These are phyloP conservation scores for Macroventuria anomochaeta DNA, from an alignment of 2,329 filamentous ascomycete species.

Conservation along the genomic window DNA sequence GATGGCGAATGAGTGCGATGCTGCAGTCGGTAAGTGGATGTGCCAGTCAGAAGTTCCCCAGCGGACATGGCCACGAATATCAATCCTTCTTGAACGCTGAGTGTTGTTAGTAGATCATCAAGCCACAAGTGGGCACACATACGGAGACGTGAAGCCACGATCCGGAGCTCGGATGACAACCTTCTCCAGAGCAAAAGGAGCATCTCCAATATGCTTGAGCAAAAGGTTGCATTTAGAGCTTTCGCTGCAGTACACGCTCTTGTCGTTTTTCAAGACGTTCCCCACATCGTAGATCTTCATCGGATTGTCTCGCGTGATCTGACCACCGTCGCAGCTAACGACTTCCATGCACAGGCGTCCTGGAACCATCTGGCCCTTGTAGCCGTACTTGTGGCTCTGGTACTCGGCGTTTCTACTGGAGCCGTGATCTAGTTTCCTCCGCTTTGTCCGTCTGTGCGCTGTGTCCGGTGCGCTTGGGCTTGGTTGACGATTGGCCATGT, in stretches of 20 bases:
- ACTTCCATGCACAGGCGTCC: conserved; percentile 86
- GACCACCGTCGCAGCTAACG: conserved; percentile 85
- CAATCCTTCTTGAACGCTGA: conserved; percentile 86
- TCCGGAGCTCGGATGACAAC: conserved; percentile 86
- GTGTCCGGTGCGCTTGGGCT: conserved; percentile 14
- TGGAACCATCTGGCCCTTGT: conserved; percentile 84
- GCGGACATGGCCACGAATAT: conserved; percentile 88
- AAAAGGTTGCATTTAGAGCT: conserved; percentile 87
- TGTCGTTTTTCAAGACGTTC: conserved; percentile 83
- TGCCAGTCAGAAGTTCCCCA: conserved; percentile 75
- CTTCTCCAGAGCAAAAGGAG: conserved; percentile 83
- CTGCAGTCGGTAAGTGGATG: conserved; percentile 76
- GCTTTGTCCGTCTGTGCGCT: conserved; percentile 38
- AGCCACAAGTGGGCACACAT: conserved; percentile 53
- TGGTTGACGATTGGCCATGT: conserved; percentile 3
- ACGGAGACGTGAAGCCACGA: conserved; percentile 84
- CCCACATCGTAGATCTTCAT: conserved; percentile 59
- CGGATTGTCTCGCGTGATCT: conserved; percentile 64
- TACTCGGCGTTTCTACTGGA: conserved; percentile 29
- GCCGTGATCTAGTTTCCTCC: conserved; percentile 51
- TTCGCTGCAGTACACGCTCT: conserved; percentile 88
- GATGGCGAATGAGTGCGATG: conserved; percentile 48
- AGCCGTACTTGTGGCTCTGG: conserved; percentile 74
- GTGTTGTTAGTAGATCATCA: conserved; percentile 41
- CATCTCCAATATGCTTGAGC: conserved; percentile 78